A percentile compares a stretch with the other conserved stretches of the same genome.
These are phyloP conservation scores for Suillus lakei DNA, from an alignment of 768 basidiomycete genomes.

Conservation along the genomic window DNA sequence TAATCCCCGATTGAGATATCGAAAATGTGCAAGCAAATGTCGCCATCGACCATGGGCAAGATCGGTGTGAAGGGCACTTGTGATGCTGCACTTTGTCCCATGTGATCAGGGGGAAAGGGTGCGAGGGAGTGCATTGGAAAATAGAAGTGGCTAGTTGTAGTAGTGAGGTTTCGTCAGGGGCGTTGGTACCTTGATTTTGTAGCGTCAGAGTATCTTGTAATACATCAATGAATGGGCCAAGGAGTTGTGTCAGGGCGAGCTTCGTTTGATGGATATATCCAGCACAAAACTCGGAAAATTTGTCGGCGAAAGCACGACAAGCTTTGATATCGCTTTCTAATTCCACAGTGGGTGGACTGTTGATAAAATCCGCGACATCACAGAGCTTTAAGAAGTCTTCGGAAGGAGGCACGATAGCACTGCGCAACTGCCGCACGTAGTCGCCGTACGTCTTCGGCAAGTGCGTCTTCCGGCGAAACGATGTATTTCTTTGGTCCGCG, in stretches of 20 bases:
- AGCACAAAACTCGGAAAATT: neutral
- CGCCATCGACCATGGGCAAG: accelerated
- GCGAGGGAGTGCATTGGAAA: neutral
- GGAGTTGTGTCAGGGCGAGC: neutral
- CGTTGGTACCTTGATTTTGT: neutral
- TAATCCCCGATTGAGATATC: neutral
- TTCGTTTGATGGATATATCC: neutral
- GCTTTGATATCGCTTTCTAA: neutral
- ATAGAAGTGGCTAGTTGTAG: constrained; percentile 6
- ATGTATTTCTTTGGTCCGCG: neutral
- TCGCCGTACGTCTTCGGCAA: neutral
- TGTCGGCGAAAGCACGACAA: neutral
- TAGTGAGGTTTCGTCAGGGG: neutral
- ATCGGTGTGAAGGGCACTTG: neutral
- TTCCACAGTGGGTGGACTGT: neutral
- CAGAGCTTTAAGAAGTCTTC: neutral
- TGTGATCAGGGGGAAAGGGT: neutral
- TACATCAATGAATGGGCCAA: neutral
- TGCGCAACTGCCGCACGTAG: neutral
- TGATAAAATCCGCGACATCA: neutral
- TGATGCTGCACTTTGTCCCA: neutral
- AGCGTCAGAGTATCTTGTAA: neutral
- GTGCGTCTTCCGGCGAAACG: neutral
- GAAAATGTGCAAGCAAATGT: neutral
- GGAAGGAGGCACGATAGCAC: neutral